Conservation (phyloP, 805 yeast genomes). For the Sugiyamaella qingdaonensis region DNA sequence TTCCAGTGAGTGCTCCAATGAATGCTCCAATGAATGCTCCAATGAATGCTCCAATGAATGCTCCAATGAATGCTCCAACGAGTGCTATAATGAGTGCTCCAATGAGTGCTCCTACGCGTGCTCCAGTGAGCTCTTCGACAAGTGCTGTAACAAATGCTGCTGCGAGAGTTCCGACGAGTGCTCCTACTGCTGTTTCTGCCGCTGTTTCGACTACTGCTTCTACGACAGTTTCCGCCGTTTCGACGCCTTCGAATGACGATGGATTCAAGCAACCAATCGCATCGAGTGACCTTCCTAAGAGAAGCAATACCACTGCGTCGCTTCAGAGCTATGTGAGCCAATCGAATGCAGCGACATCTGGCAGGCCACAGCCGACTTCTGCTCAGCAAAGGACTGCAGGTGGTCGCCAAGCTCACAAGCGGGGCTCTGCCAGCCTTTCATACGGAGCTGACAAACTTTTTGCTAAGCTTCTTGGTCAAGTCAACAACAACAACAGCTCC, state of each 20-base stretch:
- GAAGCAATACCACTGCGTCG: neutral
- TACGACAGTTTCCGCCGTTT: no score
- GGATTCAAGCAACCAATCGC: neutral
- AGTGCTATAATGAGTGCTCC: neutral
- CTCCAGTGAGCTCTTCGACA: no score
- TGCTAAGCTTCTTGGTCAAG: slow-evolving; percentile 23
- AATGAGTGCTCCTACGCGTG: no score
- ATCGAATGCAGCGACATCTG: neutral
- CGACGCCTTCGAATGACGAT: neutral
- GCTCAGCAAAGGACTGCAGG: slow-evolving; percentile 29
- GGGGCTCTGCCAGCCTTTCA: slow-evolving; percentile 25
- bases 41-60: no score
- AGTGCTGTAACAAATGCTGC: no score
- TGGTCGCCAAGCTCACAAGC: slow-evolving; percentile 25
- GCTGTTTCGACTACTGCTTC: neutral
- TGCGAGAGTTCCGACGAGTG: neutral
- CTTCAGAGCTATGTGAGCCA: neutral
- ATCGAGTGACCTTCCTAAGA: neutral
- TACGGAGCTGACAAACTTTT: slow-evolving; percentile 26
- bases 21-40: no score
- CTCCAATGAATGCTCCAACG: no score
- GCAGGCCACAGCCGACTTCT: slow-evolving; percentile 22
- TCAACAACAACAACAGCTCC: slow-evolving; percentile 2
- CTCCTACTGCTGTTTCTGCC: neutral
- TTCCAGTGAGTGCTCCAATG: neutral